These are phyloP conservation scores for Leavenworthia alabamica DNA, from an alignment of 345 rosid species.

Conservation along the genomic window DNA sequence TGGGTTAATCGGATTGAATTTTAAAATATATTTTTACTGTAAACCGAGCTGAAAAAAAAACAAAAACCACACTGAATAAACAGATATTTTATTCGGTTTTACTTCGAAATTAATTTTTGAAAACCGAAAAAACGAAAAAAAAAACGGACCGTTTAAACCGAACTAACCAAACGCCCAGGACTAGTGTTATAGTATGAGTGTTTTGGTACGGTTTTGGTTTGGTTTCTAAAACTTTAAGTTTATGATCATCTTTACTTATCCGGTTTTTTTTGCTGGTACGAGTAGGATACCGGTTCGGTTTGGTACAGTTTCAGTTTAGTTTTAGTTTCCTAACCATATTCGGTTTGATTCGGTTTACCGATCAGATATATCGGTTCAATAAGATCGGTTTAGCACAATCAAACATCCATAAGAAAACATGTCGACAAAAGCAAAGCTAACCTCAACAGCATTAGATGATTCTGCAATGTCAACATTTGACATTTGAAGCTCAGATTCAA, in stretches of 20 bases:
- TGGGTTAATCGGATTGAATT: too few species aligned
- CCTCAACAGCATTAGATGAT: constrained; percentile 48
- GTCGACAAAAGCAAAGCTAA: constrained; percentile 11
- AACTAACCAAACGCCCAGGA: too few species aligned
- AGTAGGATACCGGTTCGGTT: neutral
- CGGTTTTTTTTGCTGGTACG: neutral
- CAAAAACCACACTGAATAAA: too few species aligned
- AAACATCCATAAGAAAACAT: neutral
- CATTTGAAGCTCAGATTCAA: constrained; percentile 43
- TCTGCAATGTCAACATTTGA: constrained; percentile 34
- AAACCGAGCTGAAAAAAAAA: too few species aligned
- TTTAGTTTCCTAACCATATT: neutral
- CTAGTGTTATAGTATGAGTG: neutral
- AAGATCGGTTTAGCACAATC: neutral
- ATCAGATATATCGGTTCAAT: neutral
- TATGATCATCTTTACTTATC: neutral
- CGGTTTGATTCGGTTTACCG: neutral
- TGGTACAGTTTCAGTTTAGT: neutral
- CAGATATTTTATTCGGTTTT: too few species aligned
- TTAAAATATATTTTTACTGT: too few species aligned
- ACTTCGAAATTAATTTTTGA: too few species aligned
- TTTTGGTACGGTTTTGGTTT: neutral
- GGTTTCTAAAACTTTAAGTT: neutral
- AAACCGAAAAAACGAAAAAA: too few species aligned
- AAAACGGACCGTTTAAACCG: too few species aligned